These are phyloP conservation scores for Magnusiomyces suaveolens DNA, from an alignment of 1,139 yeast species.

Conservation along the genomic window DNA sequence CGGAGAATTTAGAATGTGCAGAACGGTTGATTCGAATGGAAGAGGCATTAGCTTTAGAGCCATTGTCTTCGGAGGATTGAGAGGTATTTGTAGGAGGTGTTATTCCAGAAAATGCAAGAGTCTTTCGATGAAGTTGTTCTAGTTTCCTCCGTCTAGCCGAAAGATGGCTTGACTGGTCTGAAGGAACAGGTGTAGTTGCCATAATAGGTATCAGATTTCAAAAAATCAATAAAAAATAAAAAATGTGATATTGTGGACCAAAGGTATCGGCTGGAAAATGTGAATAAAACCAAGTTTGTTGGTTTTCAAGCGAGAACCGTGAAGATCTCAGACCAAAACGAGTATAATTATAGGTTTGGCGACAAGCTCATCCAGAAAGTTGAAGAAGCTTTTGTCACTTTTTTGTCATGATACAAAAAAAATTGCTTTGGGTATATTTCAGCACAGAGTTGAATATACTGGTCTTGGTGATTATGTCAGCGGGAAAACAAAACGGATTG, in stretches of 20 bases:
- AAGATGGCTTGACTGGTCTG: background rate
- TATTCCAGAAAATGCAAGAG: constrained; percentile 5
- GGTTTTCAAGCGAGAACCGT: background rate
- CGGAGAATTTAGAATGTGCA: background rate
- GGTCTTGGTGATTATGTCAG: background rate
- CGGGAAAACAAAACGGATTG: too few species aligned
- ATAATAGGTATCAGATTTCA: background rate
- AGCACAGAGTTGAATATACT: background rate
- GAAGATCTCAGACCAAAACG: background rate
- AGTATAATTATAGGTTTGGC: background rate
- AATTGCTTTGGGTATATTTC: background rate
- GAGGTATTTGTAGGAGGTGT: background rate
- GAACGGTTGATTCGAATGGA: background rate
- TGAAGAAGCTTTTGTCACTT: too few species aligned
- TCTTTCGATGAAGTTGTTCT: constrained; percentile 5
- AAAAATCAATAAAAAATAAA: too few species aligned
- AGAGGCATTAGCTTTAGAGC: background rate
- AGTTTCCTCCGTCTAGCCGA: constrained; percentile 4
- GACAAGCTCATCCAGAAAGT: background rate
- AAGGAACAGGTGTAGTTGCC: constrained; percentile 3
- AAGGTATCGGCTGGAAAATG: too few species aligned
- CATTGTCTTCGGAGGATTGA: background rate
- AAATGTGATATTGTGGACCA: background rate
- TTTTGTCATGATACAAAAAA: too few species aligned
- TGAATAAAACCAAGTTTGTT: too few species aligned